Evolutionary conservation across 441 rosid genomes (phyloP), one percentile per base, ranked within the genome.

Genomic region (Populus hybrid): DNA sequence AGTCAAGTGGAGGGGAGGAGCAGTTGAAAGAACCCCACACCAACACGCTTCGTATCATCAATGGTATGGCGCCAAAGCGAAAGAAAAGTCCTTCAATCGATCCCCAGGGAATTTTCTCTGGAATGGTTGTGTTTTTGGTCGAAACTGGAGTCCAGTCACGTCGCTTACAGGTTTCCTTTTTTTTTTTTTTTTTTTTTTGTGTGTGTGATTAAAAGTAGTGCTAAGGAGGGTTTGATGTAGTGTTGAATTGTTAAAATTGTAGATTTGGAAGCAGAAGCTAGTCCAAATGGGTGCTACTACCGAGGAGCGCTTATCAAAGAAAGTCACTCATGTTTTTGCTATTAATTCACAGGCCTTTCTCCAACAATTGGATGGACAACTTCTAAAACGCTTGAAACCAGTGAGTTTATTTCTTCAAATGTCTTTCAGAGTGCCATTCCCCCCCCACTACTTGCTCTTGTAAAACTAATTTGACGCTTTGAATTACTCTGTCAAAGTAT

Each of bases 181-280:
- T 42, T 21, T 69, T 63, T 42, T 42, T 21, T 69, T 63, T 42
- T 3, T 9, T 28, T 28, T 26, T 0, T 1, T 28, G 30, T 20
- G 12, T 38, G 7, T 18, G 28, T 3, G 10, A 35, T 14, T 2
- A 6, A 0, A 14, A 6, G 8, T 54, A 34, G 24, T 30, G 5
- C n/a, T 28, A 6, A 9, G 9, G 24, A 10, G 7, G 65, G 12
- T 23, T 30, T 38, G 26, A 2, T 75, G 70, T 65, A 3, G 24
- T n/a, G 24, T 67, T 1, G 20, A 0, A 46, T 72, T 70, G 10
- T 64, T 77, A 61, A 1, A 21, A 11, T 64, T 40, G 75, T 83
- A 95, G 98, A 90, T 95, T 30, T 95, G 98, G 99, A 93, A 87
- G 93, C 94, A 91, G 82, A 95, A 89, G 84, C 86, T 95, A 77